These are phyloP conservation scores for Phoenix roebelenii DNA, from an alignment of 176 grass and related monocot genomes.

Conservation along the genomic window DNA sequence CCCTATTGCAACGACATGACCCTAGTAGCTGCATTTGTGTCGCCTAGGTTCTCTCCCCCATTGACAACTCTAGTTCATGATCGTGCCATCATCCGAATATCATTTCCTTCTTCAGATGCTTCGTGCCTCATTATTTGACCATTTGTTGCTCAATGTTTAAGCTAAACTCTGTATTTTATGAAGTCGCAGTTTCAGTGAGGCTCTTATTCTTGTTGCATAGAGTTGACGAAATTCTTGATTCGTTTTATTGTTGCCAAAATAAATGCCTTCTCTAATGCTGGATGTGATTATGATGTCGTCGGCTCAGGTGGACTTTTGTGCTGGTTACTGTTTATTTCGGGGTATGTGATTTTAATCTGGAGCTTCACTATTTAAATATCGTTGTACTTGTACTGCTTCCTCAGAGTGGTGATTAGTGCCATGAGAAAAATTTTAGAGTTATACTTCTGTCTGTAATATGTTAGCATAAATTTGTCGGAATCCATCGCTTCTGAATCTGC, in stretches of 20 bases:
- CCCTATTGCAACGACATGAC: too few species aligned
- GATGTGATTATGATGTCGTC: neutral
- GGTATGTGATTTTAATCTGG: slow-evolving; percentile 41
- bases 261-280: slow-evolving; percentile 13
- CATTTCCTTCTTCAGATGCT: too few species aligned
- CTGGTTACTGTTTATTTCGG: slow-evolving; percentile 78
- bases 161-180: too few species aligned
- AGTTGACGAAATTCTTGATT: neutral
- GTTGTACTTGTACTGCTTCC: neutral
- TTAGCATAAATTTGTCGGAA: neutral
- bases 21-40: too few species aligned
- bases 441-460: neutral
- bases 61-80: too few species aligned
- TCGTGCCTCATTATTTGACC: too few species aligned
- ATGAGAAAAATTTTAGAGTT: neutral
- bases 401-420: too few species aligned
- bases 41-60: too few species aligned
- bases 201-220: too few species aligned
- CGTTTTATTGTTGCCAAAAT: neutral
- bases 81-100: too few species aligned
- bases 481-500: neutral
- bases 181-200: too few species aligned
- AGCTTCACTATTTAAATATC: neutral
- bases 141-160: too few species aligned
- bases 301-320: slow-evolving; percentile 71